These are phyloP conservation scores for Lotmaria passim DNA, from an alignment of 208 protist species.

Conservation along the genomic window DNA sequence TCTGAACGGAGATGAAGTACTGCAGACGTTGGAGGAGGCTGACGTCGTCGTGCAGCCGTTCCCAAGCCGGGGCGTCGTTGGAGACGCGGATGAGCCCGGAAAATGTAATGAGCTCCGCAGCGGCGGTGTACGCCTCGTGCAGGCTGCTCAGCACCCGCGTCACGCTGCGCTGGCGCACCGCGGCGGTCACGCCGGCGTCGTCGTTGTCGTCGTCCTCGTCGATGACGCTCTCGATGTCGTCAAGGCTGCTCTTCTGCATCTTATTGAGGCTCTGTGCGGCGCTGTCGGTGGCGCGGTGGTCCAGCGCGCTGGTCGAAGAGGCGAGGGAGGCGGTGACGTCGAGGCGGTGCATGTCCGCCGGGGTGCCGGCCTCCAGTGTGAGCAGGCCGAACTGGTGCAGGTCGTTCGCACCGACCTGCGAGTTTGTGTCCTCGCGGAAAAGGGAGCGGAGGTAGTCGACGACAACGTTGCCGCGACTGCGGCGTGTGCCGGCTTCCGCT, in stretches of 20 bases:
- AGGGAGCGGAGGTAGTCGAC: constrained; percentile 70
- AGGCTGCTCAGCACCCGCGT: constrained; percentile 54
- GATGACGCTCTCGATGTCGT: constrained; percentile 24
- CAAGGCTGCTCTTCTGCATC: constrained; percentile 20
- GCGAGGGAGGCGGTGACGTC: constrained; percentile 28
- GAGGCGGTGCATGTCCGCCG: constrained; percentile 48
- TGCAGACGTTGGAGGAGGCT: constrained; percentile 66
- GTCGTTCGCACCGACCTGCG: constrained; percentile 59
- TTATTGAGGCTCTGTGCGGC: constrained; percentile 1
- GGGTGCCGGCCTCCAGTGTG: constrained; percentile 51
- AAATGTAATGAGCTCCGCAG: constrained; percentile 67
- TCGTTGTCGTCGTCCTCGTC: constrained; percentile 13
- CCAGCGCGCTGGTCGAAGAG: neutral
- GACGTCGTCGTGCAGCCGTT: constrained; percentile 41
- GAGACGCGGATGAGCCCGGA: constrained; percentile 47
- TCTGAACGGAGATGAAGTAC: constrained; percentile 41
- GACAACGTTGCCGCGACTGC: constrained; percentile 51
- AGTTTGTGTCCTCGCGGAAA: constrained; percentile 67
- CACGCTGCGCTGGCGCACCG: constrained; percentile 60
- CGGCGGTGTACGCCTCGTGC: constrained; percentile 58
- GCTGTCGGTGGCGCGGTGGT: neutral
- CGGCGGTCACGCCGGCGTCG: constrained; percentile 13
- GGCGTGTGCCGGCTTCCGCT: constrained; percentile 23
- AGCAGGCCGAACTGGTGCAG: constrained; percentile 72
- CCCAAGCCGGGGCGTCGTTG: constrained; percentile 42